Conservation (phyloP, 106 monocot genomes). For the Acorus calamus region DNA sequence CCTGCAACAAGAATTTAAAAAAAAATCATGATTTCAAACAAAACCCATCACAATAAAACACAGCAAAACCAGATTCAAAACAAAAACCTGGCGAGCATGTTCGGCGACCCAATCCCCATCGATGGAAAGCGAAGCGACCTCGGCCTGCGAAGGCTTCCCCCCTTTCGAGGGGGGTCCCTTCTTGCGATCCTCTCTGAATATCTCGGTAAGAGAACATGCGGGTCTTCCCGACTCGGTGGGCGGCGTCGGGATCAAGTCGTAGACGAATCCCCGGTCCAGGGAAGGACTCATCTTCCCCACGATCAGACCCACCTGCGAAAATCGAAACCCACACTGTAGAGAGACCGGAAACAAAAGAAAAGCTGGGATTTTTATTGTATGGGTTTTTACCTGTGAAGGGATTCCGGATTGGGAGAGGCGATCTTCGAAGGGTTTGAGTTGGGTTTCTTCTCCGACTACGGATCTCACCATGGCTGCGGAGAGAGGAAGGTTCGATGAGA, state of each 20-base stretch:
- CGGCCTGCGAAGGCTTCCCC: slow-evolving; percentile 21
- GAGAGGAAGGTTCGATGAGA: too few species aligned
- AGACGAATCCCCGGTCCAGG: slow-evolving; percentile 54
- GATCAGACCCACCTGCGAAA: slow-evolving; percentile 51
- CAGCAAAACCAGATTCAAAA: too few species aligned
- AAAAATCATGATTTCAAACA: too few species aligned
- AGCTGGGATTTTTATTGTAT: neutral
- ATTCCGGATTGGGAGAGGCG: slow-evolving; percentile 37
- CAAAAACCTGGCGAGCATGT: slow-evolving; percentile 73
- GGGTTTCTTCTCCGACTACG: slow-evolving; percentile 70
- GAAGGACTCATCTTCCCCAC: slow-evolving; percentile 44
- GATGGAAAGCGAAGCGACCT: slow-evolving; percentile 26
- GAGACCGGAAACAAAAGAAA: neutral
- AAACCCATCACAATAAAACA: too few species aligned
- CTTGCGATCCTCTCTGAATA: slow-evolving; percentile 32
- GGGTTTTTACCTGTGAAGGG: slow-evolving; percentile 11
- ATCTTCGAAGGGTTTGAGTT: slow-evolving; percentile 49
- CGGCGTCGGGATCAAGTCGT: slow-evolving; percentile 77
- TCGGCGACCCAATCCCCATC: slow-evolving; percentile 92
- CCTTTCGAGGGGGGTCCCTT: slow-evolving; percentile 27
- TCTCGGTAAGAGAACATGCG: slow-evolving; percentile 49
- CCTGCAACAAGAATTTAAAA: slow-evolving; percentile 18
- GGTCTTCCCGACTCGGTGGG: slow-evolving; percentile 55
- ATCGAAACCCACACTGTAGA: neutral
- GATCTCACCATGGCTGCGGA: slow-evolving; percentile 49